Conservation (phyloP, 345 rosid species). For the Syzygium oleosum region DNA sequence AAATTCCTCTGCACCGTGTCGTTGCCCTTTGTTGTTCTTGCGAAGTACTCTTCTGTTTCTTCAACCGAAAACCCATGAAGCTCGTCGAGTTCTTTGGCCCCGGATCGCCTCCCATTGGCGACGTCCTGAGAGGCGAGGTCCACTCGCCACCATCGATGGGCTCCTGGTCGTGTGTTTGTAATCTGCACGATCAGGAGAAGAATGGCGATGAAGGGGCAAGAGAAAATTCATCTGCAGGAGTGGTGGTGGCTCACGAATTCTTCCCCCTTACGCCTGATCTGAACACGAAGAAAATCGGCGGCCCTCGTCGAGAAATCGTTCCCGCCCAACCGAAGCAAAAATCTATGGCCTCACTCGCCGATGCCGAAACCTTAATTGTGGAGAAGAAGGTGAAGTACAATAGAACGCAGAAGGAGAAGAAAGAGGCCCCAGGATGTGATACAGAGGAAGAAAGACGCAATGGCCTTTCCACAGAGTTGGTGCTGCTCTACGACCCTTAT, state of each 20-base stretch:
- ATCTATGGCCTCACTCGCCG: background rate
- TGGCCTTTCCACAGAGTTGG: background rate
- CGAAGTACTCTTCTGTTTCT: background rate
- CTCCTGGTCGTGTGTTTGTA: background rate
- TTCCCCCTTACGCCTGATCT: background rate
- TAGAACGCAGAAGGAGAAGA: background rate
- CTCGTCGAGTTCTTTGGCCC: background rate
- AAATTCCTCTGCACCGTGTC: background rate
- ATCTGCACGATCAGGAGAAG: background rate
- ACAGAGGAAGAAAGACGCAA: background rate
- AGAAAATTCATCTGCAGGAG: background rate
- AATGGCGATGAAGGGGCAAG: background rate
- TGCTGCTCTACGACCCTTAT: background rate
- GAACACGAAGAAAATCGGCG: background rate
- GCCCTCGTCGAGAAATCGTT: too few species aligned
- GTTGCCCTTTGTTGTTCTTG: background rate
- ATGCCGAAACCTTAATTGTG: background rate
- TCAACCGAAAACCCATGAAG: background rate
- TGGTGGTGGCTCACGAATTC: background rate
- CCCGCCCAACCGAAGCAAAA: background rate
- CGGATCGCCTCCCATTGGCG: background rate
- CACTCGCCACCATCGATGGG: background rate
- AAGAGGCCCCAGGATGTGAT: background rate
- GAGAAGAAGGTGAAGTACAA: background rate
- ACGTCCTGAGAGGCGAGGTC: background rate